Conservation (phyloP, 805 yeast genomes). For the Wickerhamiella hasegawae region DNA sequence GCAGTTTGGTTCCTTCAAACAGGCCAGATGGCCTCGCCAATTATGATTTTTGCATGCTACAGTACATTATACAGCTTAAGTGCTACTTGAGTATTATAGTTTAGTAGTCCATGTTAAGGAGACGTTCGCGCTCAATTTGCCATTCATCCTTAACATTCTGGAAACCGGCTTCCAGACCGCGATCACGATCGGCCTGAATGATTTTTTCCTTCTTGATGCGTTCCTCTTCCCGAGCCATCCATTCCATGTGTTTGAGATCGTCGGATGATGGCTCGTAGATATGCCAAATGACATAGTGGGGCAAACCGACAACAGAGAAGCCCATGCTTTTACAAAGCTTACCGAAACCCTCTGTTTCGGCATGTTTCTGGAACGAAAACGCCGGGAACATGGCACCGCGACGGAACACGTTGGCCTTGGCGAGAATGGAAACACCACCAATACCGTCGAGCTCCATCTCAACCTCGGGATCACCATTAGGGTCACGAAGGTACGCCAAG, state of each 20-base stretch:
- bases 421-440: slow-evolving; percentile 86
- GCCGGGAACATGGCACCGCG: slow-evolving; percentile 91
- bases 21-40: too few relatives aligned
- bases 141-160: slow-evolving; percentile 60
- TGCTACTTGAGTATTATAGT: too few relatives aligned
- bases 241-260: slow-evolving; percentile 51
- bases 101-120: slow-evolving; percentile 24
- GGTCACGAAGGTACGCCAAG: slow-evolving; percentile 80
- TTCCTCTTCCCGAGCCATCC: slow-evolving; percentile 29
- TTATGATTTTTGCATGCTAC: too few relatives aligned
- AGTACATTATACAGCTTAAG: too few relatives aligned
- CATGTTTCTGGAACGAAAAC: slow-evolving; percentile 85
- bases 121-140: slow-evolving; percentile 51
- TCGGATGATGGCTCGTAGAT: slow-evolving; percentile 90
- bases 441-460: slow-evolving; percentile 88
- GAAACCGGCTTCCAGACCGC: slow-evolving; percentile 58
- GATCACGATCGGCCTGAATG: slow-evolving; percentile 21
- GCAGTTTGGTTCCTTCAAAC: too few relatives aligned
- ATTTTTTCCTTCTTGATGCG: slow-evolving; percentile 23
- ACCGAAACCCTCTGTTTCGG: slow-evolving; percentile 95
- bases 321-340: slow-evolving; percentile 79
- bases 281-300: slow-evolving; percentile 95
- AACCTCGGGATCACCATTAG: slow-evolving; percentile 66
- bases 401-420: slow-evolving; percentile 72
- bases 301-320: slow-evolving; percentile 70